Percentiles rank a stretch among this genome's conserved stretches.
These are phyloP conservation scores for Sapria himalayana DNA, from an alignment of 345 rosid species.

Conservation along the genomic window DNA sequence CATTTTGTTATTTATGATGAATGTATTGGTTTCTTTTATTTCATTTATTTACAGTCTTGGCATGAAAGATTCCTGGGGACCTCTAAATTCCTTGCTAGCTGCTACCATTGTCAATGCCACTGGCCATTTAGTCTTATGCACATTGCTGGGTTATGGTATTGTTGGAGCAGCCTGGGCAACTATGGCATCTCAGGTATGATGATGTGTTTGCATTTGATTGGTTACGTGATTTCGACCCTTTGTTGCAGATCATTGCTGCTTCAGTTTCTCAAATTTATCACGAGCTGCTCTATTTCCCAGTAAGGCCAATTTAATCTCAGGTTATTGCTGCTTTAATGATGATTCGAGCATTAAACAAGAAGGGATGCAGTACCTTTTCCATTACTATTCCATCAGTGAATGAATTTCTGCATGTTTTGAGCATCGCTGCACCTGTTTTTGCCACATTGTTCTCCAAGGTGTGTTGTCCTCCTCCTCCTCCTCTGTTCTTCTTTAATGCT, in stretches of 20 bases:
- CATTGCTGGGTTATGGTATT: constrained; percentile 55
- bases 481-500: neutral
- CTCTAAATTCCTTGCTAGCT: constrained; percentile 63
- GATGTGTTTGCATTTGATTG: neutral
- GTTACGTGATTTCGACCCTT: neutral
- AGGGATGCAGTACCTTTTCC: constrained; percentile 44
- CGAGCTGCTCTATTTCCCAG: neutral
- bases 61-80: constrained; percentile 98
- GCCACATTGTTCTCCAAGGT: constrained; percentile 65
- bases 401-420: constrained; percentile 36
- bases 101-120: constrained; percentile 53
- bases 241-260: neutral
- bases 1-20: too few species aligned
- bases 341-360: constrained; percentile 47
- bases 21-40: too few species aligned
- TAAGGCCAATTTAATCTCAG: too few species aligned
- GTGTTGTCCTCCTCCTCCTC: neutral
- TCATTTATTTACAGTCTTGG: constrained; percentile 55
- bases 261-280: constrained; percentile 1
- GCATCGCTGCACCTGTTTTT: constrained; percentile 65
- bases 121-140: constrained; percentile 65
- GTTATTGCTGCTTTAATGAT: constrained; percentile 69
- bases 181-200: constrained; percentile 70
- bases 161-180: constrained; percentile 98
- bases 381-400: constrained; percentile 37